Evolutionary conservation across 164 flowering plant genomes (phyloP).

Genomic region (Platanus orientalis): DNA sequence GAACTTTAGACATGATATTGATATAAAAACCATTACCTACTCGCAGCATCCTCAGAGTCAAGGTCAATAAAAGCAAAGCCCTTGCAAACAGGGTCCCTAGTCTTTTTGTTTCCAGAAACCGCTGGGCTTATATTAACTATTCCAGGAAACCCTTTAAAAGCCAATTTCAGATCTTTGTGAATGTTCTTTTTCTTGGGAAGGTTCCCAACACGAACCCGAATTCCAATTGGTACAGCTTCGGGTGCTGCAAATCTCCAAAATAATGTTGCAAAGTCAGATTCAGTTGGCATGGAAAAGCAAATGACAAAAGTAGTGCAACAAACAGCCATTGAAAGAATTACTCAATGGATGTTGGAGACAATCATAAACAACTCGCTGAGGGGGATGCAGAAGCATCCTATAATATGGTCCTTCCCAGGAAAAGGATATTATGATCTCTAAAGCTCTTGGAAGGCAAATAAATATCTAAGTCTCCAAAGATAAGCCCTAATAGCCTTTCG

Average conservation of each 20-base stretch:
- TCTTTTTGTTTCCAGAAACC: slow-evolving; percentile 81
- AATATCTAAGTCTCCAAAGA: too few relatives aligned
- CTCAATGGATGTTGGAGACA: neutral
- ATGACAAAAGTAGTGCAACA: slow-evolving; percentile 1
- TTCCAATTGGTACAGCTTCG: slow-evolving; percentile 40
- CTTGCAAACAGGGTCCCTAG: slow-evolving; percentile 89
- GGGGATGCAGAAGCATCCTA: too few relatives aligned
- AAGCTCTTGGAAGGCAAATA: neutral
- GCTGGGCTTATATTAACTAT: slow-evolving; percentile 55
- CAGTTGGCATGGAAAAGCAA: neutral
- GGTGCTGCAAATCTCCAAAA: slow-evolving; percentile 39
- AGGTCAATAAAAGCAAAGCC: slow-evolving; percentile 81
- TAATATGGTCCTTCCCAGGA: neutral
- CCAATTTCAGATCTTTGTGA: slow-evolving; percentile 60
- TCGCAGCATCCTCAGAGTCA: slow-evolving; percentile 52
- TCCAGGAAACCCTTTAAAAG: slow-evolving; percentile 66
- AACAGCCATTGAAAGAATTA: too few relatives aligned
- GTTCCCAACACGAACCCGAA: slow-evolving; percentile 59
- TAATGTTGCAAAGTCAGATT: slow-evolving; percentile 13
- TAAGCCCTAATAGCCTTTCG: too few relatives aligned
- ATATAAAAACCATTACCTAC: slow-evolving; percentile 40
- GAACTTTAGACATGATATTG: neutral
- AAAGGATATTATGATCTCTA: neutral
- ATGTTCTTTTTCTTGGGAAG: slow-evolving; percentile 94
- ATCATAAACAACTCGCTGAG: too few relatives aligned